Base-by-base conservation (phyloP, 2,329 filamentous ascomycete genomes). In the Rutstroemia sydowiana region DNA sequence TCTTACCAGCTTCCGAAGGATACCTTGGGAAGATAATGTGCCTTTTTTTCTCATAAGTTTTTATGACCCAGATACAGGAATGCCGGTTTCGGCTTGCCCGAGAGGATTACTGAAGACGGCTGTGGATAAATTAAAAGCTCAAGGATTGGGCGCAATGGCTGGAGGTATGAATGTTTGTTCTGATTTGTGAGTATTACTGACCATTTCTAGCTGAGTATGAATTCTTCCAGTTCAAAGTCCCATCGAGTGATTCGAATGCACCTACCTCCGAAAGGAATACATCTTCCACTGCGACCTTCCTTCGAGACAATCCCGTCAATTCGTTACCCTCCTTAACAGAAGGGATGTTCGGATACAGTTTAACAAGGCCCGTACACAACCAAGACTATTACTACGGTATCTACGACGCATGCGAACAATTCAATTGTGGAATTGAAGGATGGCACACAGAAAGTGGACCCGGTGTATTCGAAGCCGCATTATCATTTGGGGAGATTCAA, bases 371-470 rank as follows among this genome's bases (percentile, higher is more conserved):
- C 0, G 81, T 91, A 1, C 88, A 95, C 65, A 95, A 95, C 69
- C 84, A 95, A 69, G 88, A 93, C 39, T 95, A 92, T 72, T 96
- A 87, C 71, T 95, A 95, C 67, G 82, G 85, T 42, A 79, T 95
- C 45, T 95, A 88, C 69, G 81, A 95, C 58, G 79, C 85, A 0
- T 95, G 89, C 71, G 76, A 79, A 58, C 75, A 81, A 55, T 95
- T 95, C 71, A 73, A 77, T 37, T 93, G 88, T 65, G 79, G 85
- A 57, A 87, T 96, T 45, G 91, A 96, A 68, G 89, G 91, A 42
- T 96, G 91, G 91, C 91, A 96, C 72, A 95, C 91, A 8, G 91
- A 96, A 71, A 91, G 85, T 59, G 91, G 91, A 1, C 91, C 91
- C 0, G 91, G 91, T 41, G 93, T 98, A 3, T 97, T 92, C 67